phyloP scores from a whole-genome alignment of 2,329 filamentous ascomycete species.

The Cordyceps javanica region DNA sequence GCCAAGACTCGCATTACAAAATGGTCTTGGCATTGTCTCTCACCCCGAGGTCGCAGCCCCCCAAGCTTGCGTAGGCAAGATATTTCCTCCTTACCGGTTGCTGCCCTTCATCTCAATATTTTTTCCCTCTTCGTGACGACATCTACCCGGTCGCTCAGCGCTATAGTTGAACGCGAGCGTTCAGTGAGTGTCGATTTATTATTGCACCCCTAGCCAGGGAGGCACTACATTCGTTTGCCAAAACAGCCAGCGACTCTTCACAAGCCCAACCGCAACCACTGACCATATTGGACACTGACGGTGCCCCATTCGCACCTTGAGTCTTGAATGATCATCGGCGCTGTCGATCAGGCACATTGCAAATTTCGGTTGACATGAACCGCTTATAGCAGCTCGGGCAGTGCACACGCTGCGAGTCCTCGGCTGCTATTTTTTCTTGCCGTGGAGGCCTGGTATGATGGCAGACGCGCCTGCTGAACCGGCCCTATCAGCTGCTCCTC shows the following conservation, averaged over 20 bases:
- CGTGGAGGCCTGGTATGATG: neutral
- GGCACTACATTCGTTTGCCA: no score
- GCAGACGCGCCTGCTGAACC: neutral
- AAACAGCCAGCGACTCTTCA: neutral
- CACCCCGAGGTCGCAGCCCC: slow-evolving; percentile 1
- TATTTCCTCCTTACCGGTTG: slow-evolving; percentile 1
- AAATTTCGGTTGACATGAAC: slow-evolving; percentile 4
- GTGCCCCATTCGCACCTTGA: neutral
- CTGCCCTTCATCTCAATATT: neutral
- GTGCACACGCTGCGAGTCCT: slow-evolving; percentile 3
- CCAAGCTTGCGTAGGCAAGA: slow-evolving; percentile 2
- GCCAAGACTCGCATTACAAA: slow-evolving; percentile 11
- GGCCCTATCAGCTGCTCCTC: neutral
- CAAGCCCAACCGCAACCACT: neutral
- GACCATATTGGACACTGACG: neutral
- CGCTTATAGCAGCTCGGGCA: slow-evolving; percentile 1
- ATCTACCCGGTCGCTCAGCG: neutral
- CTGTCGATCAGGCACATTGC: neutral
- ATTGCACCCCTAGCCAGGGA: neutral
- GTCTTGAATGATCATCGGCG: neutral
- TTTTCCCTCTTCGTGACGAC: neutral
- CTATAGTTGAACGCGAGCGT: neutral
- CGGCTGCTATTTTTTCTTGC: neutral
- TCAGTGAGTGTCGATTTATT: neutral
- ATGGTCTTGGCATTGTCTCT: slow-evolving; percentile 10